phyloP scores from a whole-genome alignment of 2,329 filamentous ascomycete genomes.

The Alternaria ventricosa region DNA sequence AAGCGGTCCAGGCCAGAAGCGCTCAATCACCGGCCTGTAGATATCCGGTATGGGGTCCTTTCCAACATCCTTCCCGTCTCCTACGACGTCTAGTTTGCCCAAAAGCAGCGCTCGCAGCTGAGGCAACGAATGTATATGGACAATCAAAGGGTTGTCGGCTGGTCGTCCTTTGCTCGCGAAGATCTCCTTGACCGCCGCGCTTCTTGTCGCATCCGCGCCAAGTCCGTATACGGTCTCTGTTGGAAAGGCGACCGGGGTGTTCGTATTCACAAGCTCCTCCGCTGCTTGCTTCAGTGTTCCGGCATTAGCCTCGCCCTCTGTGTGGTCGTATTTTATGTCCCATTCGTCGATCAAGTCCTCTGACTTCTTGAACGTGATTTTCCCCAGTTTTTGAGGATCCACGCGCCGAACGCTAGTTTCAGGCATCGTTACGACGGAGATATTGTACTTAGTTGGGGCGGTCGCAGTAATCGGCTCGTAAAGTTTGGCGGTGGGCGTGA shows the following conservation, averaged over 20 bases:
- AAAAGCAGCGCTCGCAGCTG: slow-evolving; percentile 73
- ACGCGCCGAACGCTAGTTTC: slow-evolving; percentile 49
- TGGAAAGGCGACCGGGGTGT: slow-evolving; percentile 88
- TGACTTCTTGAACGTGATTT: slow-evolving; percentile 37
- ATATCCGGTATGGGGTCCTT: slow-evolving; percentile 69
- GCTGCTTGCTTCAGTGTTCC: slow-evolving; percentile 70
- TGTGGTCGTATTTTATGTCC: slow-evolving; percentile 38
- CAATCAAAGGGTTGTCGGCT: slow-evolving; percentile 92
- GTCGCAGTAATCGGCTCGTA: neutral
- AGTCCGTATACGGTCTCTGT: slow-evolving; percentile 98
- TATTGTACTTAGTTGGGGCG: slow-evolving; percentile 4
- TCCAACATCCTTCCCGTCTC: slow-evolving; percentile 1
- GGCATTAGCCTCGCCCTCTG: slow-evolving; percentile 51
- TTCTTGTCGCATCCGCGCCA: slow-evolving; percentile 92
- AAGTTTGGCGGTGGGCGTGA: neutral
- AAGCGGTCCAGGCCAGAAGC: slow-evolving; percentile 93
- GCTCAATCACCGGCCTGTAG: slow-evolving; percentile 77
- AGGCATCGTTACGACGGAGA: slow-evolving; percentile 26
- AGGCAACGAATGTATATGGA: slow-evolving; percentile 82
- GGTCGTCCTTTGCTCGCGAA: slow-evolving; percentile 89
- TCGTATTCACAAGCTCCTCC: slow-evolving; percentile 66
- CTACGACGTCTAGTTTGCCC: slow-evolving; percentile 18
- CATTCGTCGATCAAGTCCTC: slow-evolving; percentile 47
- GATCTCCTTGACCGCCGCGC: slow-evolving; percentile 84
- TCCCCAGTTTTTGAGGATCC: slow-evolving; percentile 50